Evolutionary conservation across 352 stramenopile species (phyloP).

Genomic region (Phytopythium kandeliae): DNA sequence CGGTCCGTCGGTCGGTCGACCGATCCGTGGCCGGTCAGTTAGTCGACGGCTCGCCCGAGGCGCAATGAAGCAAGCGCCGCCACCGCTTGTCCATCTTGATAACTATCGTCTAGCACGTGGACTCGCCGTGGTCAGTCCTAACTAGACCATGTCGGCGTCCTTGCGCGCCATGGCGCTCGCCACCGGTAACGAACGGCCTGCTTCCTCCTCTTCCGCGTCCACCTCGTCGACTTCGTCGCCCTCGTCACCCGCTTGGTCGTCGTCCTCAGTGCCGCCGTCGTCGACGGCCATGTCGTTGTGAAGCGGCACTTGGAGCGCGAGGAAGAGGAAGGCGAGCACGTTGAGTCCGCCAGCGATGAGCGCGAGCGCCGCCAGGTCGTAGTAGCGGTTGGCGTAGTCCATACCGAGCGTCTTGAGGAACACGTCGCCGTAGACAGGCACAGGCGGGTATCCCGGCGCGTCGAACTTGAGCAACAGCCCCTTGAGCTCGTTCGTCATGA

Average conservation of each 20-base stretch:
- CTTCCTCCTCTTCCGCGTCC: constrained; percentile 3
- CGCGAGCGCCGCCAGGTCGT: constrained; percentile 50
- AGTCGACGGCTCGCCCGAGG: too few relatives aligned
- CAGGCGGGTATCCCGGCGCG: constrained; percentile 61
- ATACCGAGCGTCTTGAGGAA: constrained; percentile 82
- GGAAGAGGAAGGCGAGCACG: constrained; percentile 56
- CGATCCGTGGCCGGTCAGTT: too few relatives aligned
- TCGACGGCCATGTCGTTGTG: constrained; percentile 26
- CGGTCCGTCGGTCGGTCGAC: too few relatives aligned
- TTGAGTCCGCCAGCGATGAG: constrained; percentile 48
- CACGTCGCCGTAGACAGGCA: constrained; percentile 78
- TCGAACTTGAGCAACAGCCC: constrained; percentile 73
- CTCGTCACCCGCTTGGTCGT: constrained; percentile 15
- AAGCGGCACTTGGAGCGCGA: constrained; percentile 58
- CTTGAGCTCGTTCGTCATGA: constrained; percentile 82
- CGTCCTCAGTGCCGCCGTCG: too few relatives aligned
- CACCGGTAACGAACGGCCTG: neutral
- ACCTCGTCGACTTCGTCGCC: constrained; percentile 14
- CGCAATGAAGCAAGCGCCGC: too few relatives aligned
- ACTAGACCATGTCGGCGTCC: constrained; percentile 2
- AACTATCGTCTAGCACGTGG: neutral
- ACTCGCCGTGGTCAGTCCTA: neutral
- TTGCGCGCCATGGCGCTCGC: neutral
- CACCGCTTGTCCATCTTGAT: neutral
- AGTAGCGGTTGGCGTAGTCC: constrained; percentile 74